Base-by-base conservation (phyloP, 495 filamentous ascomycete species). In the Tuber brumale region DNA sequence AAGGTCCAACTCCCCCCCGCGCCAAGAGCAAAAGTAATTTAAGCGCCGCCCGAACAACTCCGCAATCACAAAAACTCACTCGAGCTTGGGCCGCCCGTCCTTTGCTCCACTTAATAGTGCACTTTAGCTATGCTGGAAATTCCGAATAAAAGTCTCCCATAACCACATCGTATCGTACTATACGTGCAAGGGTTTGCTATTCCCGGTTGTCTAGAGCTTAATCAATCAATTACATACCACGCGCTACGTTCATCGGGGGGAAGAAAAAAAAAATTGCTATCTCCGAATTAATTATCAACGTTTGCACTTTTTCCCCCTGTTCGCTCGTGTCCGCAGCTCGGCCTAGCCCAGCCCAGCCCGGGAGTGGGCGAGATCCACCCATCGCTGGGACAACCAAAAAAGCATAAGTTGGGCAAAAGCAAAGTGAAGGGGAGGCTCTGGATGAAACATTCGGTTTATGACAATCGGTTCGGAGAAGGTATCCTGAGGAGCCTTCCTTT, bases 261-360 rank as follows among this genome's bases (percentile, higher is more conserved):
- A 27, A 51, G 1, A 19, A 48, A 48, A 23, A 27, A 23, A 48
- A 48, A 23, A 27, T 57, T 57, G 57, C 1, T 66, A 66, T 66
- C n/a, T 66, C 57, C 57, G 57, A 66, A 66, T 66, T 66, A 66
- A 66, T 66, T 66, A 66, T 31, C 57, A n/a, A 57, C 8, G 48
- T 57, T 57, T 57, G 27, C 57, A 31, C n/a, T 66, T 66, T 31
- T 16, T 31, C n/a, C 51, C 23, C 7, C 23, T 66, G 57, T n/a
- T 5, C n/a, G 27, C 14, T 66, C 23, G 0, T 10, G 10, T 31
- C 12, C 27, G 57, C 23, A 66, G 57, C 57, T n/a, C 12, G n/a
- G 57, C 21, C 48, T n/a, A 9, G 48, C 46, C 19, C 46, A 21
- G 21, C 46, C 45, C 18, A 39, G 45, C 45, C 45, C 19, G 19